Base-by-base conservation (phyloP, 345 rosid species). In the Murraya paniculata region DNA sequence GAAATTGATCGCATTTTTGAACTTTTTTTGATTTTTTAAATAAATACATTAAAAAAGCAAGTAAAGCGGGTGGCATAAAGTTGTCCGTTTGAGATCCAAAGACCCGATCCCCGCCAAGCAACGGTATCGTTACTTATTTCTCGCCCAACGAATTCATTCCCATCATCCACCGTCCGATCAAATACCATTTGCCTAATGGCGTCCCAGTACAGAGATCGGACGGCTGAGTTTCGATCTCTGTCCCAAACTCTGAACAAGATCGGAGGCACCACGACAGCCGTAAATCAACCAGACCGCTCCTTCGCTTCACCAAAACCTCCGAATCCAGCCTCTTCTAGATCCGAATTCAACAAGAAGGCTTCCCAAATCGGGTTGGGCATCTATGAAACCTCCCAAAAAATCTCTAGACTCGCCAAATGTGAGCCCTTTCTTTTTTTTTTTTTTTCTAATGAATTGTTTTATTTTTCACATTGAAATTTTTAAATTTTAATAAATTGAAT, bases 281-380 rank as follows among this genome's bases (percentile, higher is more conserved):
- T 69, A 35, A 11, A 80, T 77, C 84, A 71, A 39, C 18, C 28
- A 33, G 75, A 84, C 41, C 67, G 68, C 55, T 86, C 71, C 68
- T 72, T 73, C 2, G 28, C 83, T 55, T 24, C 86, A 18, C 79
- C 88, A 7, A 85, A 80, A 58, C 75, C 84, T 33, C 81, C 87
- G 56, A 77, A 80, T 10, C 41, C 80, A 45, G 85, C 74, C 45
- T 86, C 93, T 60, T 86, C 85, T 62, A 83, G 92, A 93, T 92
- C 99, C 64, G 92, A 95, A 68, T 95, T 93, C 89, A 91, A 95
- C 79, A 88, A 85, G 67, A 92, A 87, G 78, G 94, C 98, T 81
- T 90, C 96, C 5, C 80, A 79, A 59, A 92, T 88, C 80, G 93
- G 91, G 8, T 73, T 85, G 45, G 90, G 90, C 50, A 86, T 90